A percentile compares a stretch with the other conserved stretches of the same genome.
phyloP scores from a whole-genome alignment of 768 basidiomycete species.

The Dioszegia aurantiaca region DNA sequence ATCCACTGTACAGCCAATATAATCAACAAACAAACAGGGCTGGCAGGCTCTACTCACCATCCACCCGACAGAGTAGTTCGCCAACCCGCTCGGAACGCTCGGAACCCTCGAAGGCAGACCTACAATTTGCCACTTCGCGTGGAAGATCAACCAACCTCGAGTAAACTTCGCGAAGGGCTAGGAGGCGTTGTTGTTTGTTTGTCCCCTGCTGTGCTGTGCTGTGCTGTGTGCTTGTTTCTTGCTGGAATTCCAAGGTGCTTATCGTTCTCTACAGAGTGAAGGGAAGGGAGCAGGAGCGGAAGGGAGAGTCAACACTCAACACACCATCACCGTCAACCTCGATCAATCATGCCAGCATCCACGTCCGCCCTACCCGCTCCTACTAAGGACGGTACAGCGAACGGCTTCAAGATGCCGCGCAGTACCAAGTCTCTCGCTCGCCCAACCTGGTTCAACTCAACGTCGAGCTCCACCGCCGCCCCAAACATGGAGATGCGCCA shows the following conservation, averaged over 20 bases:
- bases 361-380: neutral
- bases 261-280: neutral
- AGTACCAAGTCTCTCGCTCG: slow-evolving; percentile 10
- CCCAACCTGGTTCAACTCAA: slow-evolving; percentile 13
- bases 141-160: no score
- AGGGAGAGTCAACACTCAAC: neutral
- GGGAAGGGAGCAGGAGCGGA: neutral
- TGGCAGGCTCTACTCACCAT: no score
- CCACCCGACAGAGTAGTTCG: no score
- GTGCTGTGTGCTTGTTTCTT: slow-evolving; percentile 1
- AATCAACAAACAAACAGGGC: neutral
- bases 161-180: no score
- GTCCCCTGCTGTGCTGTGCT: no score
- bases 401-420: slow-evolving; percentile 17
- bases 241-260: no score
- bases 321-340: neutral
- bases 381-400: slow-evolving; percentile 5
- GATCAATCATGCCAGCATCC: slow-evolving; percentile 7
- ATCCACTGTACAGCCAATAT: neutral
- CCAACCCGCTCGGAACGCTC: no score
- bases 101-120: no score
- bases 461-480: neutral
- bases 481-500: slow-evolving; percentile 3
- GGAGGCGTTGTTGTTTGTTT: no score
- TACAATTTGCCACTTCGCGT: no score